phyloP scores from a whole-genome alignment of 2,329 filamentous ascomycete species.

The Pseudonectria foliicola region DNA sequence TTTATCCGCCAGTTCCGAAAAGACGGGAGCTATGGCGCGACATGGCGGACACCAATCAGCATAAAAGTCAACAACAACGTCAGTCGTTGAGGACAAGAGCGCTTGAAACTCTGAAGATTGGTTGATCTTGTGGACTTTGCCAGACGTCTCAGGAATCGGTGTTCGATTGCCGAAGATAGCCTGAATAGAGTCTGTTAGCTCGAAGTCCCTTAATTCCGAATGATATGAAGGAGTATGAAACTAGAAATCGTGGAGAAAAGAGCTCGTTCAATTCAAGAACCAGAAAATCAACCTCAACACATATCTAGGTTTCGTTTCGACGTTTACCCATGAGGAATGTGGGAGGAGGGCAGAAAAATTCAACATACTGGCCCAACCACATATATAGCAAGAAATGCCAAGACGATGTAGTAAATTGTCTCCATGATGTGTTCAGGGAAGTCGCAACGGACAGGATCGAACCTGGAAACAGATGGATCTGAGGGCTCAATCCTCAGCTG shows the following conservation, averaged over 20 bases:
- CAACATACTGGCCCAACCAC: constrained; percentile 9
- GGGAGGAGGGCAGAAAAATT: no score
- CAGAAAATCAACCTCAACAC: no score
- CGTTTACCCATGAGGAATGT: no score
- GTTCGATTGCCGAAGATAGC: constrained; percentile 15
- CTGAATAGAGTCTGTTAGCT: constrained; percentile 1
- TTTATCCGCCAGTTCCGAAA: constrained; percentile 30
- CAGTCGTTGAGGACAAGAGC: constrained; percentile 32
- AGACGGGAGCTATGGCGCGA: constrained; percentile 73
- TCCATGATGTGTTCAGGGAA: constrained; percentile 8
- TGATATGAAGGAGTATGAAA: neutral
- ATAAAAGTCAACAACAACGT: constrained; percentile 76
- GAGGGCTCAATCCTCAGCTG: no score
- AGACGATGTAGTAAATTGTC: constrained; percentile 12
- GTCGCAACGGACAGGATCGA: no score
- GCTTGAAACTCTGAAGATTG: constrained; percentile 19
- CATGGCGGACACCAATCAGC: constrained; percentile 90
- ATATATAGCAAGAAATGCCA: constrained; percentile 12
- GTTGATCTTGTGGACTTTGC: constrained; percentile 29
- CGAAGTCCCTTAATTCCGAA: constrained; percentile 1
- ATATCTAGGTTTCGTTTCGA: no score
- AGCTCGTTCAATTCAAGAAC: no score
- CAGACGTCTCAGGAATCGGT: constrained; percentile 34
- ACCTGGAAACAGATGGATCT: no score
- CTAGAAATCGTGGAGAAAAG: no score